Base-by-base conservation (phyloP, 495 filamentous ascomycete genomes). In the Letharia columbiana region DNA sequence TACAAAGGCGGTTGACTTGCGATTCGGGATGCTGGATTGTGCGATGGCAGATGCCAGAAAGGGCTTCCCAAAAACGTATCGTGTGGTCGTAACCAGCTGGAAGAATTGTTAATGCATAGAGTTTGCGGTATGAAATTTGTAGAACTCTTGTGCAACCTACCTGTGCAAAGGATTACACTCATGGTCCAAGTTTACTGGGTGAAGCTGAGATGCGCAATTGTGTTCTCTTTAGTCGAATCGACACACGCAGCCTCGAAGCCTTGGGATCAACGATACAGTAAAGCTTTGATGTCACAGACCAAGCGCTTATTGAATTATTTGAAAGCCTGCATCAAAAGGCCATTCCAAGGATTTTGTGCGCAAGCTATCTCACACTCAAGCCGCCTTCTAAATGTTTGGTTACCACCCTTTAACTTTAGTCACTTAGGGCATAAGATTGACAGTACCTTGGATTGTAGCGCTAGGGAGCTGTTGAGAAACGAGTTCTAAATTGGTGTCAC, bases 21-120 rank as follows among this genome's bases (percentile, higher is more conserved):
- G 93, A 97, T 74, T 98, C 94, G 5, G 94, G 89, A 72, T 98
- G 92, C 71, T 97, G 95, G 68, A 98, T 97, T 18, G 92, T 97
- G 59, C 94, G 91, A 7, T 92, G 96, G 78, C 94, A 98, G 66
- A 98, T 98, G 37, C 94, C 94, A 8, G 92, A 96, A 59, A 98
- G 84, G 6, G 94, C 94, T 75, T 98, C 94, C 94, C 94, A 98
- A 81, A 98, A 98, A 63, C 94, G 86, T 71, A 98, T 98, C 49
- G 94, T 98, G 79, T 98, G 94, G 81, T 98, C 94, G 78, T 98
- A 98, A 70, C 94, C 95, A 76, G 94, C 94, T 91, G 57, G 62
- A 67, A 60, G 62, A n/a, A 40, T 23, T 17, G 4, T 60, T 28
- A 33, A 63, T 62, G 63, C 33, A 12, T 50, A 15, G 31, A 20